Evolutionary conservation across 2,329 filamentous ascomycete genomes (phyloP).

Genomic region (Ceratocystis smalleyi): DNA sequence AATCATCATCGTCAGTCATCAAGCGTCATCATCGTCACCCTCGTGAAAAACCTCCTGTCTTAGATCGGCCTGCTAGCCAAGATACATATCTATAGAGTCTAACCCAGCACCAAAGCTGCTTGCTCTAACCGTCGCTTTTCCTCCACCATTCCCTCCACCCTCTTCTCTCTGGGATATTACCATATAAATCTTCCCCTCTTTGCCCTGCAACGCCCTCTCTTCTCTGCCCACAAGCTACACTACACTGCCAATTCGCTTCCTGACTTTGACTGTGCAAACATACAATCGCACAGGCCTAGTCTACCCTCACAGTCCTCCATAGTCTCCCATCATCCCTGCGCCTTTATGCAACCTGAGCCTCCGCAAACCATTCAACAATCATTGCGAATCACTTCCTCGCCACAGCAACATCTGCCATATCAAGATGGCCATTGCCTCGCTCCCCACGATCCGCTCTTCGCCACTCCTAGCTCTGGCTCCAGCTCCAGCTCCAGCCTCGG

Average conservation of each 20-base stretch:
- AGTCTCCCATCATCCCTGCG: background rate
- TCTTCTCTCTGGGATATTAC: background rate
- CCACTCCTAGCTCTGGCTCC: background rate
- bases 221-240: background rate
- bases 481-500: background rate
- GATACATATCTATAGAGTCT: background rate
- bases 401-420: background rate
- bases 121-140: background rate
- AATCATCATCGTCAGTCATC: background rate
- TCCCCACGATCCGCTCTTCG: background rate
- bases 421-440: constrained; percentile 4
- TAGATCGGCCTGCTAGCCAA: too few species aligned
- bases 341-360: constrained; percentile 8
- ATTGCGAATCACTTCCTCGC: background rate
- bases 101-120: background rate
- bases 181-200: background rate
- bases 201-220: background rate
- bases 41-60: background rate
- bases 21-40: background rate
- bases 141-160: too few species aligned
- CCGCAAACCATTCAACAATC: background rate
- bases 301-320: background rate
- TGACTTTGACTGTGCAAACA: constrained; percentile 7
- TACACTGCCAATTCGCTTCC: background rate
- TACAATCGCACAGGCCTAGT: constrained; percentile 6